phyloP scores from a whole-genome alignment of 306 rosid species.

The Boehmeria nivea region DNA sequence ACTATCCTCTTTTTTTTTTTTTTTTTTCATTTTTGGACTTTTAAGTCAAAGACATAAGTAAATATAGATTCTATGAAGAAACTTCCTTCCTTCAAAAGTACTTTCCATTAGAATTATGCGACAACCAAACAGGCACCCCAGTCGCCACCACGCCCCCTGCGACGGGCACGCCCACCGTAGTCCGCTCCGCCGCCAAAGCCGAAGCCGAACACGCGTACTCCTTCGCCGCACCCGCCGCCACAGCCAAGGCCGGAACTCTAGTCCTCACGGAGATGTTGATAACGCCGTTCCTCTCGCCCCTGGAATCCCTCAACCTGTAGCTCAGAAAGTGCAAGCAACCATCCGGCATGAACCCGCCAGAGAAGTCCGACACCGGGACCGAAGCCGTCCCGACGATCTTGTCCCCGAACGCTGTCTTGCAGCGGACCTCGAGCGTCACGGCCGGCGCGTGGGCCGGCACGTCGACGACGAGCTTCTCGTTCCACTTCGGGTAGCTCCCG shows the following conservation, averaged over 20 bases:
- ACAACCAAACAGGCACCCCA: conserved; percentile 55
- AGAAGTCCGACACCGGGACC: conserved; percentile 47
- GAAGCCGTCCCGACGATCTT: conserved; percentile 38
- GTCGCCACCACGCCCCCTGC: conserved; percentile 26
- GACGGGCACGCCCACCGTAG: conserved; percentile 1
- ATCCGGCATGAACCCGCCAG: conserved; percentile 43
- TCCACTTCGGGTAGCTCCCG: conserved; percentile 55
- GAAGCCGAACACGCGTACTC: conserved; percentile 5
- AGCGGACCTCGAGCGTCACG: conserved; percentile 36
- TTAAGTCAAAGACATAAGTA: not conserved
- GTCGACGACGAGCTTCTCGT: conserved; percentile 43
- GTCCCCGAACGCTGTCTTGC: conserved; percentile 28
- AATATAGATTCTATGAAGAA: not conserved
- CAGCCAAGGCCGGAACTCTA: conserved; percentile 4
- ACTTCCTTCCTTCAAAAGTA: conserved; percentile 3
- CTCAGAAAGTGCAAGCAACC: conserved; percentile 55
- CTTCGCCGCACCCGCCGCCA: no score
- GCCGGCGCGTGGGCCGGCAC: conserved; percentile 38
- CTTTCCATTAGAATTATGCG: no score
- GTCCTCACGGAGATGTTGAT: conserved; percentile 57
- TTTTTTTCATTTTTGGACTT: not conserved
- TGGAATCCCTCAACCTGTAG: conserved; percentile 57
- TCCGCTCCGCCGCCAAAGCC: not conserved
- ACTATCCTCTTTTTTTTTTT: no score
- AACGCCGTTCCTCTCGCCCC: conserved; percentile 51